Evolutionary conservation across 768 basidiomycete species (phyloP).

Genomic region (Fomitopsis serialis): DNA sequence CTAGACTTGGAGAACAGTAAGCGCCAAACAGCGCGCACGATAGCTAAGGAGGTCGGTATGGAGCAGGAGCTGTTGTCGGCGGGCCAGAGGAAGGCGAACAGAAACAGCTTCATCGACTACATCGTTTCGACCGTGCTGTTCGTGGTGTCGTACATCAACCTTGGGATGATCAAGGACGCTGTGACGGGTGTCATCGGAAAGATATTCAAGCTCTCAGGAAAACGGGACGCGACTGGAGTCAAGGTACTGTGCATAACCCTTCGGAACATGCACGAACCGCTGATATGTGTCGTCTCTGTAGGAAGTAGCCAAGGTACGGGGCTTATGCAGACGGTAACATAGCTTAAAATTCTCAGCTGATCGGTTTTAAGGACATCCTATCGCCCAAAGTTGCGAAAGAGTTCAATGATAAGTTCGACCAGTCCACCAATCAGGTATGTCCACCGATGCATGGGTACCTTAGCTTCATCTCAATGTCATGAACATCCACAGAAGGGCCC

Average conservation of each 20-base stretch:
- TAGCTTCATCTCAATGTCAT: no score
- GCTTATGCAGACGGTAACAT: no score
- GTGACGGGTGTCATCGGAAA: conserved; percentile 5
- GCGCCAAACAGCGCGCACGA: conserved; percentile 7
- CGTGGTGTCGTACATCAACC: conserved; percentile 16
- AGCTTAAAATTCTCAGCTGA: no score
- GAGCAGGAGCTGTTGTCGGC: conserved; percentile 3
- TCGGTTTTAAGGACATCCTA: no score
- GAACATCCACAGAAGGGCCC: no score
- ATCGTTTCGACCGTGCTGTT: conserved; percentile 15
- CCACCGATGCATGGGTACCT: no score
- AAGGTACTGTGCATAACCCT: not conserved
- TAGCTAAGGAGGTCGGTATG: conserved; percentile 9
- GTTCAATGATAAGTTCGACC: no score
- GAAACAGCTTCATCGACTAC: conserved; percentile 18
- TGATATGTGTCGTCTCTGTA: no score
- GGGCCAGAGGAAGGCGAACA: conserved; percentile 6
- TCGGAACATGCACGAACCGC: no score
- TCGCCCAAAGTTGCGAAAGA: no score
- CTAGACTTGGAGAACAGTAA: conserved; percentile 9
- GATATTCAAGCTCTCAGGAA: not conserved
- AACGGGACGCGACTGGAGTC: not conserved
- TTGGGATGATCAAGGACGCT: conserved; percentile 10
- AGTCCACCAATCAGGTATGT: no score
- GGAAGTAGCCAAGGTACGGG: no score